These are phyloP conservation scores for Porpolomopsis calyptriformis DNA, from an alignment of 768 basidiomycete genomes.

Conservation along the genomic window DNA sequence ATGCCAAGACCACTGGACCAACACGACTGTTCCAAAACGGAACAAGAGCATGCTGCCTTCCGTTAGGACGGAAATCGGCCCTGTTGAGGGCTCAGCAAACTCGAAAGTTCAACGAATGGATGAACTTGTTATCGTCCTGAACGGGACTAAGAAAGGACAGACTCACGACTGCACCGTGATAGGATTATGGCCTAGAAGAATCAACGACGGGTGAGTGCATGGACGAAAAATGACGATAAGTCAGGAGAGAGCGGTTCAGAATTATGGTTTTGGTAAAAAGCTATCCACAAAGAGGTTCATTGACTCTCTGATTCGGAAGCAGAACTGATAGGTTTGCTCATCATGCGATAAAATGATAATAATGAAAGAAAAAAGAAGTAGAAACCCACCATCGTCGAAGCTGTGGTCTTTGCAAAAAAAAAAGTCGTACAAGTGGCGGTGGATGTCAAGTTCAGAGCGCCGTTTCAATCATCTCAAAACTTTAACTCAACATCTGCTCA, in stretches of 20 bases:
- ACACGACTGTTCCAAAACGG: conserved; percentile 42
- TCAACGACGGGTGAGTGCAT: not conserved
- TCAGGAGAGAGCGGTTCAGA: too few relatives aligned
- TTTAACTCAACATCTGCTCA: too few relatives aligned
- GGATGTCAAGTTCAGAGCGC: too few relatives aligned
- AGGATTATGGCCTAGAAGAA: conserved; percentile 1
- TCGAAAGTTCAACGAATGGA: conserved; percentile 68
- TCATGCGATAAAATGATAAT: conserved; percentile 11
- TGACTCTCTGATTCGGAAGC: conserved; percentile 70
- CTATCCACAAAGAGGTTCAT: conserved; percentile 66
- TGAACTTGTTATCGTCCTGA: conserved; percentile 69
- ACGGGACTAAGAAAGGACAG: conserved; percentile 4
- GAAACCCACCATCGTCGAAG: conserved; percentile 16
- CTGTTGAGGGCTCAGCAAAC: too few relatives aligned
- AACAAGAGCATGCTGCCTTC: conserved; percentile 25
- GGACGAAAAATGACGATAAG: too few relatives aligned
- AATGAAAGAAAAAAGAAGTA: conserved; percentile 7
- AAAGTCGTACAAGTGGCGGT: too few relatives aligned
- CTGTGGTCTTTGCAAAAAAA: not conserved
- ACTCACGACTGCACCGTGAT: conserved; percentile 17
- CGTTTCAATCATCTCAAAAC: too few relatives aligned
- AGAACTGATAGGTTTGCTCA: conserved; percentile 76
- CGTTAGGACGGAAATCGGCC: conserved; percentile 21
- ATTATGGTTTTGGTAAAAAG: conserved; percentile 37
- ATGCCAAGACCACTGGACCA: conserved; percentile 23